Evolutionary conservation across 208 protist genomes (phyloP), one percentile per base, ranked within the genome.

Genomic region (Phytomonas francai): DNA sequence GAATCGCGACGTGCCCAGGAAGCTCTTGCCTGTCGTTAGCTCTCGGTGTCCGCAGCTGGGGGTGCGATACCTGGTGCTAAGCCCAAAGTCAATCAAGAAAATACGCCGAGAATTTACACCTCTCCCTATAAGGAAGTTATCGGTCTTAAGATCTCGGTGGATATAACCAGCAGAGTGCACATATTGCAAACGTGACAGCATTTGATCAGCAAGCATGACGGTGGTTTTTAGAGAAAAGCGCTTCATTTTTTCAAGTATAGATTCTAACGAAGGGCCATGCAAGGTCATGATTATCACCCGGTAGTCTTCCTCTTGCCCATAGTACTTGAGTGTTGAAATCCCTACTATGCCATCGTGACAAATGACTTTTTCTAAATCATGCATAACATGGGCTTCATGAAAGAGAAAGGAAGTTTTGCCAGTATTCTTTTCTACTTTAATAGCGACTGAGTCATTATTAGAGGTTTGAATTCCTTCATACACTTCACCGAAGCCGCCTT

Each of bases 101-200:
- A 95, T 73, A 61, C 80, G 85, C 67, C 79, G 84, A 1, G 78
- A 82, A 63, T 97, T 88, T 22, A 84, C 87, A 19, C 83, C 91
- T n/a, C 85, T 71, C 9, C 99, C 98, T 60, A 99, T 94, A 12
- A 99, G 81, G 68, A 99, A 99, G 84, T 99, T 99, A 77, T 99
- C 98, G 14, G 98, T 98, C 81, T 99, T 99, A 39, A 98, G 87
- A 78, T 99, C 97, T 33, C 98, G 87, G 76, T 99, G 98, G 59
- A 99, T 89, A 72, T 99, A 99, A 64, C 94, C 93, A 57, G 98
- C 97, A 1, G 79, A 85, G 81, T 99, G 98, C 27, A 99, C 74
- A 76, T 96, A 98, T 84, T 99, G 94, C 16, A 99, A 70, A n/a
- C 98, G 79, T 11, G 79, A 83, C 34, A 99, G 73, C 84, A 99